Evolutionary conservation across 257 asterid genomes (phyloP).

Genomic region (Voacanga thouarsii): DNA sequence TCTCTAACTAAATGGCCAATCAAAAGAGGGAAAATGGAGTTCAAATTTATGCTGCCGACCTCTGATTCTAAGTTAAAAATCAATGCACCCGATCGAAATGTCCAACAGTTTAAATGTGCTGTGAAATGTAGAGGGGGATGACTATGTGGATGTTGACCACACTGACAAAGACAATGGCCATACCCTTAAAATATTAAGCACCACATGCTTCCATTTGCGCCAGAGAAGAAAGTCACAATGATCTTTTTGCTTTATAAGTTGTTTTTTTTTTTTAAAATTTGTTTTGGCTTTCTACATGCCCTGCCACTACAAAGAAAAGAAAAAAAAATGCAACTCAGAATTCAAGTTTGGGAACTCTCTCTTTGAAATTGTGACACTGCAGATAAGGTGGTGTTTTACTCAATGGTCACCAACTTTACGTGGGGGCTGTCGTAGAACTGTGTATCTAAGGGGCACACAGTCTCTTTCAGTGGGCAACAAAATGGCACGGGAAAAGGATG

Average conservation of each 20-base stretch:
- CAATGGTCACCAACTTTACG: no score
- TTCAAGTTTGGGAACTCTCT: no score
- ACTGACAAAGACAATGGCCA: neutral
- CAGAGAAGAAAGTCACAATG: neutral
- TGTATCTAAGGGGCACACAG: no score
- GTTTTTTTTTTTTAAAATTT: no score
- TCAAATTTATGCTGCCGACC: neutral
- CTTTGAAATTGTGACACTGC: neutral
- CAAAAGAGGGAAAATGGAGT: no score
- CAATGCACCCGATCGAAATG: neutral
- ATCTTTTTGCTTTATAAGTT: neutral
- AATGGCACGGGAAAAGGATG: neutral
- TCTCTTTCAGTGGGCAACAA: neutral
- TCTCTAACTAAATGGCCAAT: no score
- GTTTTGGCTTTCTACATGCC: neutral
- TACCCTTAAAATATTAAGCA: neutral
- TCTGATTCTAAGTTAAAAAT: neutral
- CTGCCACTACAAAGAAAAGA: no score
- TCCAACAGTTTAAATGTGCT: neutral
- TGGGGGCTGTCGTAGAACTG: slow-evolving; percentile 14
- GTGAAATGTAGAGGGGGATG: neutral
- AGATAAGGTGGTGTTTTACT: neutral
- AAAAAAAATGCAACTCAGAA: no score
- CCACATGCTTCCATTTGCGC: neutral
- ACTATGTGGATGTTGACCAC: neutral